Conservation (phyloP, 2,329 filamentous ascomycete species). For the Phaeosphaeria sp. region DNA sequence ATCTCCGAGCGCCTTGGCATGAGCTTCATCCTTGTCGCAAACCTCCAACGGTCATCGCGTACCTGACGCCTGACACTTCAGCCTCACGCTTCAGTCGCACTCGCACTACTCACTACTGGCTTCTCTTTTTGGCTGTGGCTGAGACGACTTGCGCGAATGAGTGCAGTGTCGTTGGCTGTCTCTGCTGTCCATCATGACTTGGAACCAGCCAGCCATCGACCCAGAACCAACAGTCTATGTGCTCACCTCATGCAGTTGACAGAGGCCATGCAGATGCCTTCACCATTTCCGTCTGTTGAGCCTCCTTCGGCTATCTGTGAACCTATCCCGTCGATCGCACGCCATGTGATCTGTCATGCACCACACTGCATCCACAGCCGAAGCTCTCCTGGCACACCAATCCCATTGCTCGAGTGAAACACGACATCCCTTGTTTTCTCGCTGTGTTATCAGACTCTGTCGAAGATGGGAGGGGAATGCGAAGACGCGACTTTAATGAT, state of each 20-base stretch:
- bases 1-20: conserved; percentile 22
- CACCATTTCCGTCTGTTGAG: not conserved
- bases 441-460: conserved; percentile 19
- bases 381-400: conserved; percentile 1
- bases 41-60: conserved; percentile 7
- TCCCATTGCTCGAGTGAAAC: conserved; percentile 1
- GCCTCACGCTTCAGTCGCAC: not conserved
- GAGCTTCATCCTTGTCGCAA: too few species aligned
- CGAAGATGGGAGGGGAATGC: conserved; percentile 16
- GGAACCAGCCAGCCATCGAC: not conserved
- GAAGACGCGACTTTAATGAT: conserved; percentile 25
- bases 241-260: not conserved
- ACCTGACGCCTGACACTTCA: conserved; percentile 15
- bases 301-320: not conserved
- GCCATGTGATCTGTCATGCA: not conserved
- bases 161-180: not conserved
- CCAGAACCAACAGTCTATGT: not conserved
- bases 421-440: conserved; percentile 16
- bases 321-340: not conserved
- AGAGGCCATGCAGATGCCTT: not conserved
- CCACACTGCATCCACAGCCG: not conserved
- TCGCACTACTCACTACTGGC: not conserved
- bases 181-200: not conserved
- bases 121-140: conserved; percentile 8
- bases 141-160: not conserved